These are phyloP conservation scores for Geranium brycei DNA, from an alignment of 345 rosid genomes.

Conservation along the genomic window DNA sequence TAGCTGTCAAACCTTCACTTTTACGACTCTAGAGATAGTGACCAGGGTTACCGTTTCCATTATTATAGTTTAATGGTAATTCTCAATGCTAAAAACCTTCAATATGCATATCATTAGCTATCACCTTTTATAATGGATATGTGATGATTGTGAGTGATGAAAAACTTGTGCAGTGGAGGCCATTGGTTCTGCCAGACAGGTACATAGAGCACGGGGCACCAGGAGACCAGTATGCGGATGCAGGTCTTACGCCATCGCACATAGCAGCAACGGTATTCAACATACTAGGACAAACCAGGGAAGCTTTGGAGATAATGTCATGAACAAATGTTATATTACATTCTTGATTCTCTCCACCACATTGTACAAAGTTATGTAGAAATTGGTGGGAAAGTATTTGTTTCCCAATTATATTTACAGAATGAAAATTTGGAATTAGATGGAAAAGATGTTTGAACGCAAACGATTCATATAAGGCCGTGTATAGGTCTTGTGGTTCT, in stretches of 20 bases:
- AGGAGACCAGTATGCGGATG: conserved; percentile 47
- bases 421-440: no score
- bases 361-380: conserved; percentile 7
- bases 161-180: conserved; percentile 59
- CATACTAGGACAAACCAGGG: conserved; percentile 46
- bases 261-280: conserved; percentile 76
- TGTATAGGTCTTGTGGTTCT: no score
- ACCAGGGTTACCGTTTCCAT: no score
- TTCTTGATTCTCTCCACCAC: neutral
- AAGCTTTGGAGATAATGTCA: conserved; percentile 49
- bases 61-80: no score
- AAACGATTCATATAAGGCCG: no score
- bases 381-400: neutral
- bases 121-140: no score
- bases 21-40: no score
- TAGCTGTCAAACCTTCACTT: no score
- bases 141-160: neutral
- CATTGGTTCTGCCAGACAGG: conserved; percentile 60
- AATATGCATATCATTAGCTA: no score
- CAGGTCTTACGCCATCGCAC: conserved; percentile 82
- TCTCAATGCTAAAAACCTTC: no score
- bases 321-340: neutral
- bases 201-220: conserved; percentile 87
- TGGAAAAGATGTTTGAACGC: no score
- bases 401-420: no score